Evolutionary conservation across 2,329 filamentous ascomycete species (phyloP).

Genomic region (Simplicillium sp.): DNA sequence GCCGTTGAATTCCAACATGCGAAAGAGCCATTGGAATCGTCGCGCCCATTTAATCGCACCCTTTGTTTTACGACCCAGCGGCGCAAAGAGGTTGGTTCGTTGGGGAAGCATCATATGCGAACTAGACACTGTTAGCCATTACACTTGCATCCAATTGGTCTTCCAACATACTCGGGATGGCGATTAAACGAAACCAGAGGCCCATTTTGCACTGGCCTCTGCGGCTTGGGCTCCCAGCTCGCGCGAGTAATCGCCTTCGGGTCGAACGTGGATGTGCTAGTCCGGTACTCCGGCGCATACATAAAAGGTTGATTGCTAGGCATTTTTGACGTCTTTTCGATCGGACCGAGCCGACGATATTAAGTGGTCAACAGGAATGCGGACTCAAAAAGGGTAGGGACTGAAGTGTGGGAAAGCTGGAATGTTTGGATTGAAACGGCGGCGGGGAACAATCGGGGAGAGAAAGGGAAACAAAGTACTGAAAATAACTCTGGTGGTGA

Average conservation of each 20-base stretch:
- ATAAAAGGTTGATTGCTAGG: slow-evolving; percentile 50
- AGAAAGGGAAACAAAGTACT: no score
- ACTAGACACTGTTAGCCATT: slow-evolving; percentile 19
- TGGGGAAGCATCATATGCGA: slow-evolving; percentile 56
- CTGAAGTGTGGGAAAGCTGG: no score
- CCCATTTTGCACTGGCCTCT: slow-evolving; percentile 58
- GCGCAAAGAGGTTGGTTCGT: slow-evolving; percentile 48
- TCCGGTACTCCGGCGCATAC: slow-evolving; percentile 48
- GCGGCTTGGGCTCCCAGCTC: slow-evolving; percentile 57
- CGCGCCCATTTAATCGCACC: slow-evolving; percentile 60
- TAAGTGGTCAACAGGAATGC: no score
- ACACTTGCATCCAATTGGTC: not conserved
- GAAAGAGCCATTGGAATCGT: slow-evolving; percentile 57
- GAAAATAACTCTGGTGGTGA: no score
- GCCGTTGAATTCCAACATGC: slow-evolving; percentile 57
- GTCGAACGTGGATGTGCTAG: slow-evolving; percentile 58
- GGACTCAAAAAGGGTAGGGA: not conserved
- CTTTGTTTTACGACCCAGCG: slow-evolving; percentile 64
- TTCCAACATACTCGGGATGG: slow-evolving; percentile 68
- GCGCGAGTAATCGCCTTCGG: slow-evolving; percentile 78
- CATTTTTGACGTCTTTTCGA: not conserved
- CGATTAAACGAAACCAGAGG: slow-evolving; percentile 75
- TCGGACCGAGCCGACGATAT: no score
- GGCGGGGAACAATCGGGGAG: no score
- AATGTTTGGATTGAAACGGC: no score